Percentiles rank a stretch among this genome's conserved stretches.
Evolutionary conservation across 108 stramenopile species (phyloP).

Genomic region (Skeletonema tropicum): DNA sequence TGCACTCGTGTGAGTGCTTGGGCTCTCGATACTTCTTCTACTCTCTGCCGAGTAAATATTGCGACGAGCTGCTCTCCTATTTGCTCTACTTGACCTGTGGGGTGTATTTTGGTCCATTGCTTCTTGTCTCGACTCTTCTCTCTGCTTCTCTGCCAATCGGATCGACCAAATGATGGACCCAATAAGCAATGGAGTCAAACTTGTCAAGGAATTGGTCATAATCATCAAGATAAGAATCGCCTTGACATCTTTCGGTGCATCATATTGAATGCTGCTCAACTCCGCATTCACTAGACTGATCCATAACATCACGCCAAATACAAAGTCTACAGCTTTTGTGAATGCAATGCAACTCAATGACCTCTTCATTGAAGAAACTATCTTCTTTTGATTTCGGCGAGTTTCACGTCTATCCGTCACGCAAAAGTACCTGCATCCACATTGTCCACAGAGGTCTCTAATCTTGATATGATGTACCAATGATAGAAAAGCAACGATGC

Average conservation of each 20-base stretch:
- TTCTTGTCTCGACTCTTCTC: background rate
- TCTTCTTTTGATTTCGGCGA: background rate
- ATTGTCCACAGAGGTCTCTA: constrained; percentile 15
- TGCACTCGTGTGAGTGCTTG: background rate
- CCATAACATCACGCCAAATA: constrained; percentile 11
- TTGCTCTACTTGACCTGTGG: background rate
- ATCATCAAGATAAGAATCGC: constrained; percentile 12
- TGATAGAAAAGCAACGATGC: constrained; percentile 17
- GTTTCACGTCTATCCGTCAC: background rate
- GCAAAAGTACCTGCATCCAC: constrained; percentile 2
- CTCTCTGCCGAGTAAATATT: background rate
- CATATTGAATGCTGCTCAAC: background rate
- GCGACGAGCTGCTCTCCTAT: background rate
- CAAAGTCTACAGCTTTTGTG: constrained; percentile 19
- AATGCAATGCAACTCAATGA: constrained; percentile 19
- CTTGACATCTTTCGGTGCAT: constrained; percentile 27
- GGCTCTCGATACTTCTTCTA: background rate
- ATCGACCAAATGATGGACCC: constrained; percentile 15
- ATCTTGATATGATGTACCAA: constrained; percentile 16
- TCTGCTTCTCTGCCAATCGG: background rate
- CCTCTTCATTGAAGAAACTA: constrained; percentile 7
- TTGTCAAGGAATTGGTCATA: constrained; percentile 7
- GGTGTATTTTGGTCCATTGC: background rate
- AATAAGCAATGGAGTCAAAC: constrained; percentile 3
- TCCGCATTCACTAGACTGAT: constrained; percentile 10